Evolutionary conservation across 495 filamentous ascomycete genomes (phyloP).

Genomic region (Podospora australis): DNA sequence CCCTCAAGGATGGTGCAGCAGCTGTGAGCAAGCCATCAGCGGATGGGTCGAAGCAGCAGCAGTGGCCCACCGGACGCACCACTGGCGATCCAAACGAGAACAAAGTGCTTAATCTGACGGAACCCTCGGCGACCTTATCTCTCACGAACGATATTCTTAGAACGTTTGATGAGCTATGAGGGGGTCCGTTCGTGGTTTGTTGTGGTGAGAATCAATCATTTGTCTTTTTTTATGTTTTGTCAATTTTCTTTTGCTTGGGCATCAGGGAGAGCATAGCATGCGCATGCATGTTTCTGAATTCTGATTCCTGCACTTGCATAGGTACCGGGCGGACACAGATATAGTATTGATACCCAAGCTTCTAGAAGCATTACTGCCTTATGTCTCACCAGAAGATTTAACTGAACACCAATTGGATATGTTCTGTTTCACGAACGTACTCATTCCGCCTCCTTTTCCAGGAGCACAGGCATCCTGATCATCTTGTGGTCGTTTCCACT

Average conservation of each 20-base stretch:
- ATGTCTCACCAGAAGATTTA: no score
- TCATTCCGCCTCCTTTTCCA: no score
- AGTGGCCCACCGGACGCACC: neutral
- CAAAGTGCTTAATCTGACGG: slow-evolving; percentile 1
- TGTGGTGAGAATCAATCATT: neutral
- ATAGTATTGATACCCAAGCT: slow-evolving; percentile 3
- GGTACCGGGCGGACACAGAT: no score
- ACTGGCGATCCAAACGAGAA: neutral
- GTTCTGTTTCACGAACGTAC: no score
- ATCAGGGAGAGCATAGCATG: neutral
- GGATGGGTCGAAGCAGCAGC: slow-evolving; percentile 2
- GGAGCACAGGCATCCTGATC: no score
- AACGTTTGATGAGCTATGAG: slow-evolving; percentile 38
- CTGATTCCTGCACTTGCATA: neutral
- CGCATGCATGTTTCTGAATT: neutral
- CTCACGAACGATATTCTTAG: slow-evolving; percentile 24
- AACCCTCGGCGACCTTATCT: slow-evolving; percentile 2
- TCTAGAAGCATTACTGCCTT: neutral
- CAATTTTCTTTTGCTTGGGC: neutral
- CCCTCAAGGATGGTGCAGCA: slow-evolving; percentile 8
- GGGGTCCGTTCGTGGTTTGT: no score
- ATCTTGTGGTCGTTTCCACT: no score
- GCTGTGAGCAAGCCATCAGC: slow-evolving; percentile 9
- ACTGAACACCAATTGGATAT: no score
- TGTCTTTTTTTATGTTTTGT: neutral